Conservation (phyloP, 176 grass and related monocot species). For the Thinopyrum elongatum region DNA sequence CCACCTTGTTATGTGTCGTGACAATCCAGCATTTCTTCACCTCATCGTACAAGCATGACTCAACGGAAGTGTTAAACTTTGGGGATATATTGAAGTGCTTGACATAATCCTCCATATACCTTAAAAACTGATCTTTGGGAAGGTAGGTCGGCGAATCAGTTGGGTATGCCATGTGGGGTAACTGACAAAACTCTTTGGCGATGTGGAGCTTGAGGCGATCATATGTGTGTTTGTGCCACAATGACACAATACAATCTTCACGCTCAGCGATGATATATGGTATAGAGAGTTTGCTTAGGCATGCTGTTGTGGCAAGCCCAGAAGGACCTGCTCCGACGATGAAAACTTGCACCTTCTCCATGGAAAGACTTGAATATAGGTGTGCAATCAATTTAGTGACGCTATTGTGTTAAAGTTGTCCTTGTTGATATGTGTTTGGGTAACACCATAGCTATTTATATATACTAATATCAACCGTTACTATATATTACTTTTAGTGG, state of each 20-base stretch:
- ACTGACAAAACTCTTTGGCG: slow-evolving; percentile 50
- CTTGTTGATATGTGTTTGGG: neutral
- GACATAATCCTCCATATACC: slow-evolving; percentile 55
- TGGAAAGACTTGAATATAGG: neutral
- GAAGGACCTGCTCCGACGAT: slow-evolving; percentile 66
- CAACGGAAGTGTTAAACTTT: slow-evolving; percentile 20
- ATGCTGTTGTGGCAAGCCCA: slow-evolving; percentile 46
- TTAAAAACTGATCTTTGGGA: slow-evolving; percentile 38
- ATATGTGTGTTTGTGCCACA: slow-evolving; percentile 65
- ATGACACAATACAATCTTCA: slow-evolving; percentile 43
- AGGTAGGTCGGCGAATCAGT: slow-evolving; percentile 37
- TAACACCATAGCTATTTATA: neutral
- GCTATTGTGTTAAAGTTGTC: neutral
- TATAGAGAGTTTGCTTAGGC: slow-evolving; percentile 32
- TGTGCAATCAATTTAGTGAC: neutral
- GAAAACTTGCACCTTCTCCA: slow-evolving; percentile 42
- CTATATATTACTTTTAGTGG: neutral
- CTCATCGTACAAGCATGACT: slow-evolving; percentile 37
- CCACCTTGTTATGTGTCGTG: slow-evolving; percentile 4
- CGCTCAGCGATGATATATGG: slow-evolving; percentile 42
- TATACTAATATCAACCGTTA: neutral
- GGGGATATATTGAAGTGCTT: slow-evolving; percentile 36
- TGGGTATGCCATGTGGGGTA: slow-evolving; percentile 58
- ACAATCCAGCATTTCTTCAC: slow-evolving; percentile 29
- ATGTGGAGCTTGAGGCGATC: slow-evolving; percentile 68